Evolutionary conservation across 768 basidiomycete genomes (phyloP).

Genomic region (Strobilomyces confusus): DNA sequence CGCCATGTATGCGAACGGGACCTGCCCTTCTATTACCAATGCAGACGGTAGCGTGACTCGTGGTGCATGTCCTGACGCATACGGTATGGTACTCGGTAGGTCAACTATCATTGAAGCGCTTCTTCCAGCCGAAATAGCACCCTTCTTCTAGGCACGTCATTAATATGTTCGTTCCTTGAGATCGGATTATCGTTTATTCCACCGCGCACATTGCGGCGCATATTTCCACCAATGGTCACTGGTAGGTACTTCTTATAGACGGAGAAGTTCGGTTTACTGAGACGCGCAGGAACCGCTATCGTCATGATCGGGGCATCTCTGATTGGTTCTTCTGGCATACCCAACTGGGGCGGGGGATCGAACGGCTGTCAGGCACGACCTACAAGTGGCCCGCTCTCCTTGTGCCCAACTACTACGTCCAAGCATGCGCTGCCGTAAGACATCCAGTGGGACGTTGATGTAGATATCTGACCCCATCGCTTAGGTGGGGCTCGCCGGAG

Average conservation of each 20-base stretch:
- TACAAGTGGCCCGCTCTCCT: conserved; percentile 56
- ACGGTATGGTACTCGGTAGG: conserved; percentile 70
- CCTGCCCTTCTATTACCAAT: conserved; percentile 57
- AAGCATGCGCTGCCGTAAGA: conserved; percentile 63
- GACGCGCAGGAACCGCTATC: conserved; percentile 60
- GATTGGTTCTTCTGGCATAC: conserved; percentile 68
- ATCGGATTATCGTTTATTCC: conserved; percentile 78
- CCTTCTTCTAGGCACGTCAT: conserved; percentile 53
- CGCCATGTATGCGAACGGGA: conserved; percentile 75
- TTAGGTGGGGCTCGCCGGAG: conserved; percentile 74
- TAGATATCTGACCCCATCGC: neutral
- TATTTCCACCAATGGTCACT: conserved; percentile 82
- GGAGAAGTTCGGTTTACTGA: neutral
- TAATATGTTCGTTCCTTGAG: conserved; percentile 76
- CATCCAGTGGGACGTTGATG: neutral
- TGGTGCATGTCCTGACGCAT: conserved; percentile 72
- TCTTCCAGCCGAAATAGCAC: neutral
- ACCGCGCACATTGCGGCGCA: conserved; percentile 51
- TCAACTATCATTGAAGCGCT: neutral
- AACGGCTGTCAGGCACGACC: conserved; percentile 66
- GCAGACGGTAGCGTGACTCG: conserved; percentile 58
- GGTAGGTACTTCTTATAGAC: conserved; percentile 31
- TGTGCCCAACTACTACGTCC: conserved; percentile 70
- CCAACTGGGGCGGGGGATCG: conserved; percentile 83
- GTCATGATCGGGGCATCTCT: conserved; percentile 77